These are phyloP conservation scores for Mortierella sp. DNA, from an alignment of 371 early-diverging fungal genomes.

Conservation along the genomic window DNA sequence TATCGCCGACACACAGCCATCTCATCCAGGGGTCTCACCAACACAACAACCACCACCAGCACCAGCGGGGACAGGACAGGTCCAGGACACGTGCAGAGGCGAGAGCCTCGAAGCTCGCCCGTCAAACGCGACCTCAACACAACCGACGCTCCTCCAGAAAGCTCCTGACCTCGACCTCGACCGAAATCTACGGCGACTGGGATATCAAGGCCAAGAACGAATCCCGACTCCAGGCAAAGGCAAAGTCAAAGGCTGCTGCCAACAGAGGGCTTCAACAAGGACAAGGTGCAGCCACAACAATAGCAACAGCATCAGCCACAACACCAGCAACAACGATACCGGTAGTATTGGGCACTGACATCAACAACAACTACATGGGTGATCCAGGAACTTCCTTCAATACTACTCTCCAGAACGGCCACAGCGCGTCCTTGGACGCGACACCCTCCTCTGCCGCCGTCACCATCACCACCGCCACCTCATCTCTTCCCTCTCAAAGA, in stretches of 20 bases:
- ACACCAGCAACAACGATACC: constrained; percentile 4
- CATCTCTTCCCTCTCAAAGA: not conserved
- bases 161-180: constrained; percentile 31
- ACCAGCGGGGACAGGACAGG: constrained; percentile 1
- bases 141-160: constrained; percentile 29
- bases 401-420: not conserved
- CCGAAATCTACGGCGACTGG: constrained; percentile 43
- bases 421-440: not conserved
- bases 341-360: not conserved
- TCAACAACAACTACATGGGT: constrained; percentile 10
- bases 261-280: not conserved
- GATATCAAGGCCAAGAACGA: constrained; percentile 36
- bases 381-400: not conserved
- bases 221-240: constrained; percentile 24
- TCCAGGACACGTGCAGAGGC: constrained; percentile 23
- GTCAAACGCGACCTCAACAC: constrained; percentile 14
- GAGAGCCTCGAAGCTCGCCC: constrained; percentile 21
- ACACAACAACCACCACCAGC: not conserved
- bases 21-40: not conserved
- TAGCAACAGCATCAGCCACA: constrained; percentile 1
- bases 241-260: constrained; percentile 13
- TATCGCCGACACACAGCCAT: not conserved
- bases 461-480: not conserved
- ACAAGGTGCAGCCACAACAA: constrained; percentile 3
- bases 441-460: not conserved